These are phyloP conservation scores for Dactylis glomerata DNA, from an alignment of 176 grass and related monocot genomes.

Conservation along the genomic window DNA sequence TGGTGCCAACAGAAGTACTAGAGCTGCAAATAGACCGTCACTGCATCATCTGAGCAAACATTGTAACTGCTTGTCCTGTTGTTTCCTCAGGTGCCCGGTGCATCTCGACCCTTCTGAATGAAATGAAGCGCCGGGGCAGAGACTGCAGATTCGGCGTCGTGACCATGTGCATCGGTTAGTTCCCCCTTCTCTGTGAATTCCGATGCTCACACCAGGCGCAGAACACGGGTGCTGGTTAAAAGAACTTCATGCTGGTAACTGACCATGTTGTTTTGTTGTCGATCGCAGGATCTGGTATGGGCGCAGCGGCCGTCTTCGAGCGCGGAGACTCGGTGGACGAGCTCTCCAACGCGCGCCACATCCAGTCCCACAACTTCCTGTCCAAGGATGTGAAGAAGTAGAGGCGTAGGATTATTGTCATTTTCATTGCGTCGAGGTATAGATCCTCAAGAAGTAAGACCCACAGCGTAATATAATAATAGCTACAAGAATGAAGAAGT, in stretches of 20 bases:
- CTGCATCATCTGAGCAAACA: neutral
- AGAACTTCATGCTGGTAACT: neutral
- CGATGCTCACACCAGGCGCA: neutral
- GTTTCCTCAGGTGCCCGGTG: conserved; percentile 65
- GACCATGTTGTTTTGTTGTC: neutral
- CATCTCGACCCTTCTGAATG: conserved; percentile 82
- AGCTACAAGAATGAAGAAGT: neutral
- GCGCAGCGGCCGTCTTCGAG: conserved; percentile 91
- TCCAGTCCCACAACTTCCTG: conserved; percentile 48
- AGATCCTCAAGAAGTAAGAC: conserved; percentile 2
- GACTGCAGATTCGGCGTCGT: conserved; percentile 93
- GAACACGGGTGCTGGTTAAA: neutral
- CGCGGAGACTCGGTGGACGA: conserved; percentile 67
- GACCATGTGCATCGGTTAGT: conserved; percentile 91
- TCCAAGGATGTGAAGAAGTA: conserved; percentile 52
- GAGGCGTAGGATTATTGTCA: neutral
- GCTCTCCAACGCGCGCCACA: conserved; percentile 54
- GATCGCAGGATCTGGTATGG: conserved; percentile 80
- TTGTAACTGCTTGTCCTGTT: neutral
- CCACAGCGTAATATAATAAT: neutral
- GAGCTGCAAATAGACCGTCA: neutral
- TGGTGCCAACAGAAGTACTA: neutral
- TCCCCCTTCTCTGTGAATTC: neutral
- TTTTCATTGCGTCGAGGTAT: neutral
- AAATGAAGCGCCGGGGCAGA: conserved; percentile 93